These are phyloP conservation scores for Aureobasidium sp. DNA, from an alignment of 2,329 filamentous ascomycete genomes.

Conservation along the genomic window DNA sequence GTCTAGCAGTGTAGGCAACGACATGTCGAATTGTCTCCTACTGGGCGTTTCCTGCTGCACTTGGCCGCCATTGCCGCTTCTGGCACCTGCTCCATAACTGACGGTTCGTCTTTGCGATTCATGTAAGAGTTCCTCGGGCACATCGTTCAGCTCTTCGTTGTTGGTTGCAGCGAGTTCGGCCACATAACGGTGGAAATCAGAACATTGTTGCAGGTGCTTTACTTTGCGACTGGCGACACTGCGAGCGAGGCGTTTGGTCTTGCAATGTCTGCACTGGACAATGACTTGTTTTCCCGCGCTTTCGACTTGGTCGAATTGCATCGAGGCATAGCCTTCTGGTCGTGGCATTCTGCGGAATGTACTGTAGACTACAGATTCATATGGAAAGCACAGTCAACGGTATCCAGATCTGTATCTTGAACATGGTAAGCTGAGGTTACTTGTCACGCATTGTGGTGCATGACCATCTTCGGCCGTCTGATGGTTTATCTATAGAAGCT, in stretches of 20 bases:
- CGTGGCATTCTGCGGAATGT: neutral
- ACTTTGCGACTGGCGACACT: slow-evolving; percentile 7
- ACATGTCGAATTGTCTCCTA: neutral
- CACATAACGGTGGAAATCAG: neutral
- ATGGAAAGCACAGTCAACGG: neutral
- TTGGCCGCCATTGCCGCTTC: neutral
- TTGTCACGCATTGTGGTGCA: neutral
- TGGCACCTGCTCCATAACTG: neutral
- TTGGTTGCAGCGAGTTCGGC: neutral
- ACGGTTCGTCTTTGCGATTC: neutral
- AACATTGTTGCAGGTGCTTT: neutral
- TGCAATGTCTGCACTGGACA: slow-evolving; percentile 8
- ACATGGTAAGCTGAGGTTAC: neutral
- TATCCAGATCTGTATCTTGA: neutral
- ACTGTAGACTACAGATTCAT: neutral
- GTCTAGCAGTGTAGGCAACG: slow-evolving; percentile 1
- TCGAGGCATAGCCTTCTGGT: slow-evolving; percentile 11
- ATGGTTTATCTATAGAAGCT: neutral
- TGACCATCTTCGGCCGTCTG: neutral
- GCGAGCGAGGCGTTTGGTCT: neutral
- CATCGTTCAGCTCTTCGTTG: neutral
- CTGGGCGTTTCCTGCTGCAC: neutral
- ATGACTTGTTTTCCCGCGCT: slow-evolving; percentile 5
- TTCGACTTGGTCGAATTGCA: slow-evolving; percentile 9
- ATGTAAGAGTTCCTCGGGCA: neutral